Evolutionary conservation across 176 grass and related monocot species (phyloP), one percentile per base, ranked within the genome.

Genomic region (Oryza brachyantha): DNA sequence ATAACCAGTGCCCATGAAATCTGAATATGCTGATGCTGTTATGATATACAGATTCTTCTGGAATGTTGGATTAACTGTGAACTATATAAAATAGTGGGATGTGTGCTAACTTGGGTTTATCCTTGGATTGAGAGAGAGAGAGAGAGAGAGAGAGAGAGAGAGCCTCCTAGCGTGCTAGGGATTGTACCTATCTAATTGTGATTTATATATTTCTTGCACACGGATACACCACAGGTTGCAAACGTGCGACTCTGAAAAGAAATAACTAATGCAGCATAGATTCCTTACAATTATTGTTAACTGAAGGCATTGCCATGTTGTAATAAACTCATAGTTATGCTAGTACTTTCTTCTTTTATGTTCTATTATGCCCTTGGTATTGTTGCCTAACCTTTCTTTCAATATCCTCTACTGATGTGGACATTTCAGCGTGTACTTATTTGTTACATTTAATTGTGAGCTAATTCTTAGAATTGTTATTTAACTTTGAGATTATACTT

Each of bases 391-490:
- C 10, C 73, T 84, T 83, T 60, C 39, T 16, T 77, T 80, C 16
- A 80, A 60, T 68, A 66, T 75, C 34, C 75, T 78, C 55, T 63
- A 54, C 64, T 31, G 46, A 6, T 13, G 16, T 76, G 19, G 8
- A 64, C 60, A 28, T 81, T 70, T 63, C 61, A 7, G 35, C 17
- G 14, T 78, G 21, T 31, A 42, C 17, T 42, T 68, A 76, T 72
- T 61, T 80, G 7, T 43, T 39, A 6, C 7, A 32, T 82, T 78
- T 87, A 36, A 28, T 83, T 66, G 58, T 28, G 21, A 35, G 12
- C 50, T 54, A 87, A 66, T 57, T 72, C 42, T 84, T 70, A 72
- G 50, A 66, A 71, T 29, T 81, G 31, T 69, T 27, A 64, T 76
- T 68, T 71, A 11, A 25, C 27, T 5, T 5, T 73, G n/a, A 57